Base-by-base conservation (phyloP, 2,329 filamentous ascomycete genomes). In the Trichophyton rubrum region DNA sequence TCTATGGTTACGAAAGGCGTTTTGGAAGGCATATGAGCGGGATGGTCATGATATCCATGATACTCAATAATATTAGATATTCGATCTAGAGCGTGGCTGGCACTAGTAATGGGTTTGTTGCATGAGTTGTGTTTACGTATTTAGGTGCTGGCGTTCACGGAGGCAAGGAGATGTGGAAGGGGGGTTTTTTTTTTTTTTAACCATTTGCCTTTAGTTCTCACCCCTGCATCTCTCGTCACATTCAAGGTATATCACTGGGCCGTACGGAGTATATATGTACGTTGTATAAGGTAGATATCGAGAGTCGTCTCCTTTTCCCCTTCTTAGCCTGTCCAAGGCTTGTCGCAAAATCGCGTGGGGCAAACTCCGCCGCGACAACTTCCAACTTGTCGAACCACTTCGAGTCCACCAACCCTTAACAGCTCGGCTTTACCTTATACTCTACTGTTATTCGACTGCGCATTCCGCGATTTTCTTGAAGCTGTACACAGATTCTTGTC, bases 1-100 rank as follows among this genome's bases (percentile, higher is more conserved):
- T 82, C 81, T 63, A 84, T 80, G 64, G 87, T 95, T 56, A 86
- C 92, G 4, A 80, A 81, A 63, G 85, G 83, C 61, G 79, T 91
- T 62, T 71, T 80, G 66, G 55, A 57, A 57, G 40, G 40, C 55
- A 57, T 57, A n/a, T 57, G 40, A 57, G 55, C 11, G 22, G 51
- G 51, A n/a, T 35, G 13, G 33, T 55, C 51, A 55, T 35, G 51
- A 55, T 33, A 35, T 55, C 33, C 27, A 55, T 53, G 49, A 53
- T 53, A 33, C 6, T 47, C 9, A 20, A 27, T 51, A 24, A 49
- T 49, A 22, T 51, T 27, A 51, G 4, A 38, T 38, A 38, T 30
- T 51, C 7, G 45, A 49, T 17, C 13, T 51, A 51, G 45, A 51
- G 45, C 13, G 20, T 24, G 22, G 45, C 45, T 24, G 22, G 22